Percentiles rank a stretch among this genome's conserved stretches.
Conservation (phyloP, 805 yeast genomes). For the Kodamaea leandrae region DNA sequence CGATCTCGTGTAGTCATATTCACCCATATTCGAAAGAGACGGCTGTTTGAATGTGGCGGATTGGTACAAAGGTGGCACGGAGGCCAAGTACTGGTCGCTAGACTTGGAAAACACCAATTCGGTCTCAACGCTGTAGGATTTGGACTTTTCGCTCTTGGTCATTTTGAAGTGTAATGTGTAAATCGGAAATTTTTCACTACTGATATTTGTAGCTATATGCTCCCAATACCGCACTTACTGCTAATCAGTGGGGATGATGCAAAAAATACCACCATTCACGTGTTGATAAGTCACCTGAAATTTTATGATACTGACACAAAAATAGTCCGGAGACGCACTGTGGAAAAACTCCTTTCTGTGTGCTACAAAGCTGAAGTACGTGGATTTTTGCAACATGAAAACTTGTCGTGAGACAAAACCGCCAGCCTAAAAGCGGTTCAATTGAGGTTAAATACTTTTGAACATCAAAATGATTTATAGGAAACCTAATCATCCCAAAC, state of each 20-base stretch:
- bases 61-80: constrained; percentile 86
- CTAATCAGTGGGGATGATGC: constrained; percentile 9
- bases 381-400: too few relatives aligned
- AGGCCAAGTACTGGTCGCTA: constrained; percentile 70
- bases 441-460: too few relatives aligned
- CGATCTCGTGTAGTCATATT: constrained; percentile 75
- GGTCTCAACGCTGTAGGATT: constrained; percentile 57
- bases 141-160: constrained; percentile 19
- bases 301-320: constrained; percentile 1
- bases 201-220: background rate
- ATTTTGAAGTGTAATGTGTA: background rate
- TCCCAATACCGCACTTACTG: too few relatives aligned
- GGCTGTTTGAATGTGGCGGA: constrained; percentile 92
- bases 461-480: too few relatives aligned
- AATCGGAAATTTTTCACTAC: background rate
- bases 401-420: too few relatives aligned
- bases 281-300: constrained; percentile 8
- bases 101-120: constrained; percentile 63
- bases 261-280: constrained; percentile 4
- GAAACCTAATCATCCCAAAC: too few relatives aligned
- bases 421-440: too few relatives aligned
- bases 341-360: too few relatives aligned
- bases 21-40: constrained; percentile 69
- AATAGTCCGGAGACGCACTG: too few relatives aligned
- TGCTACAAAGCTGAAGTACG: too few relatives aligned